Evolutionary conservation across 495 filamentous ascomycete genomes (phyloP).

Genomic region (Annulohypoxylon moriforme): DNA sequence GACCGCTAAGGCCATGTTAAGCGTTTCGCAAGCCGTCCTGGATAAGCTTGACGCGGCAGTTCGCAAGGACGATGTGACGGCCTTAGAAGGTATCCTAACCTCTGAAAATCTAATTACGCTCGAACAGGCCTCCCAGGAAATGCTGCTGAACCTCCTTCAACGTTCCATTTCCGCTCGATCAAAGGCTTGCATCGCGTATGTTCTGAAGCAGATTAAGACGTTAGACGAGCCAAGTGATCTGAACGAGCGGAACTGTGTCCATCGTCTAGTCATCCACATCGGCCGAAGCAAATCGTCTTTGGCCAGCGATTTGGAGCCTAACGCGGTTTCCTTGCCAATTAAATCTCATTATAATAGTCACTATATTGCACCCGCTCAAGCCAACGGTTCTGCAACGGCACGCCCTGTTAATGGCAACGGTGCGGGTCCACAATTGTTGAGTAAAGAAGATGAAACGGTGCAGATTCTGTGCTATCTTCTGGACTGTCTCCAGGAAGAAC

Average conservation of each 20-base stretch:
- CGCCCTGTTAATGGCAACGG: conserved; percentile 55
- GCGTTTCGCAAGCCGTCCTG: conserved; percentile 70
- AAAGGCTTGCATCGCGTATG: conserved; percentile 71
- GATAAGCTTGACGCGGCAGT: conserved; percentile 82
- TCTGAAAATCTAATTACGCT: conserved; percentile 65
- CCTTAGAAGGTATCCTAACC: conserved; percentile 68
- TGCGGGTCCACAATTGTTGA: conserved; percentile 68
- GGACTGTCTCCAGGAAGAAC: conserved; percentile 72
- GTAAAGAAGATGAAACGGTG: conserved; percentile 78
- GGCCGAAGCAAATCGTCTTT: conserved; percentile 77
- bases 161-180: conserved; percentile 80
- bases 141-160: conserved; percentile 84
- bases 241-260: conserved; percentile 92
- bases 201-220: conserved; percentile 72
- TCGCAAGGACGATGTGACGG: conserved; percentile 74
- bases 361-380: conserved; percentile 74
- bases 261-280: conserved; percentile 89
- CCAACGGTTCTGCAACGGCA: conserved; percentile 66
- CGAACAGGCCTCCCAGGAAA: conserved; percentile 65
- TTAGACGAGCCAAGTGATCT: conserved; percentile 91
- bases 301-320: conserved; percentile 61
- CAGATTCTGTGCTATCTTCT: conserved; percentile 79
- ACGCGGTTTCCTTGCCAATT: conserved; percentile 59
- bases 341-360: conserved; percentile 71
- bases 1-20: conserved; percentile 75